phyloP scores from a whole-genome alignment of 345 rosid genomes.

The Toxicodendron radicans region DNA sequence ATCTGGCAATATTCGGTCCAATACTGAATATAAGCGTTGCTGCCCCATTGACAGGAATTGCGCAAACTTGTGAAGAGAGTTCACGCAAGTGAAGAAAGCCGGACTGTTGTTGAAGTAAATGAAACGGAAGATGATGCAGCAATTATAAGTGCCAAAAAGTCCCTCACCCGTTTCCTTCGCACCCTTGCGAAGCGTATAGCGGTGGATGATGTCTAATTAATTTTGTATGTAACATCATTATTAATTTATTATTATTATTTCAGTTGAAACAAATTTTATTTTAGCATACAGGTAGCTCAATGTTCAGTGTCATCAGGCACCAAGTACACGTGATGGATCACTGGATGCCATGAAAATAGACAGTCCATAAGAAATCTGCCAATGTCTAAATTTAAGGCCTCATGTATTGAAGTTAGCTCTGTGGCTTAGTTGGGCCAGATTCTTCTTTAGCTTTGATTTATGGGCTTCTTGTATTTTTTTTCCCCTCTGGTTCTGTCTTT shows the following conservation, averaged over 20 bases:
- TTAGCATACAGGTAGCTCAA: no score
- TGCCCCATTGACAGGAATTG: slow-evolving; percentile 48
- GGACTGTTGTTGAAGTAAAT: slow-evolving; percentile 30
- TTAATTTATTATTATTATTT: no score
- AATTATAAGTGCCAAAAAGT: slow-evolving; percentile 43
- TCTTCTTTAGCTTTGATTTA: neutral
- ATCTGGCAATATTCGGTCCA: neutral
- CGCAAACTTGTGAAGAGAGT: slow-evolving; percentile 74
- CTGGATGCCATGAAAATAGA: no score
- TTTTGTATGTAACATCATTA: slow-evolving; percentile 9
- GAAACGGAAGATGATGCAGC: slow-evolving; percentile 40
- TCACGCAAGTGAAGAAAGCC: slow-evolving; percentile 46
- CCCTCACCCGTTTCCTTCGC: slow-evolving; percentile 55
- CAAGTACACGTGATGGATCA: no score
- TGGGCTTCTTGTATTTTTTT: neutral
- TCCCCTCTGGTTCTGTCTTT: neutral
- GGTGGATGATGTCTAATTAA: slow-evolving; percentile 15
- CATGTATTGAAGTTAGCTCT: neutral
- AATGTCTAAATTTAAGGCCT: neutral
- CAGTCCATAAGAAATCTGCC: neutral
- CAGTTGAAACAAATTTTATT: no score
- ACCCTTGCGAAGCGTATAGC: slow-evolving; percentile 52
- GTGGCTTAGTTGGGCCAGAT: neutral
- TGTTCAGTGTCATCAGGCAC: neutral
- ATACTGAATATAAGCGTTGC: neutral